These are phyloP conservation scores for Candida argentea DNA, from an alignment of 805 yeast genomes.

Conservation along the genomic window DNA sequence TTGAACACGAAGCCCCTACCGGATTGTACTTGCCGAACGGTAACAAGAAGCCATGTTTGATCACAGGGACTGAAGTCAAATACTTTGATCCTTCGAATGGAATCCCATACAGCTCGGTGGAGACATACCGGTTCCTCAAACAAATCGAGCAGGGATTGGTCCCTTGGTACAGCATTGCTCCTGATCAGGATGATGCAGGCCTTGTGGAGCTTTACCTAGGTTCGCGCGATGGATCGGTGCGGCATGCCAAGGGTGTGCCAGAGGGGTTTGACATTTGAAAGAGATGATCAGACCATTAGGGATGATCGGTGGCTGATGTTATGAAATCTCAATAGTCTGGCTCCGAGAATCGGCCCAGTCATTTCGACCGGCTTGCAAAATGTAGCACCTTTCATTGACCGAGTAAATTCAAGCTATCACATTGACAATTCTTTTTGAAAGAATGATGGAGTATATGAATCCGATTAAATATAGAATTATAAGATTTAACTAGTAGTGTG, in stretches of 20 bases:
- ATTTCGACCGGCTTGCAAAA: too few relatives aligned
- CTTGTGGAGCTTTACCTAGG: constrained; percentile 33
- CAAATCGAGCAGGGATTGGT: constrained; percentile 36
- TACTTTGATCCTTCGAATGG: constrained; percentile 86
- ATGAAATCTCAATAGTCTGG: too few relatives aligned
- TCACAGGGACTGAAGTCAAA: constrained; percentile 69
- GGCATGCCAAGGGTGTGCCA: constrained; percentile 81
- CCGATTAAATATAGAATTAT: neutral
- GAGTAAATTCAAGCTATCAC: neutral
- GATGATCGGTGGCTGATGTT: neutral
- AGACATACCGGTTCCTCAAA: constrained; percentile 60
- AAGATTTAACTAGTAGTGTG: constrained; percentile 26
- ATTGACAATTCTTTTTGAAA: constrained; percentile 1
- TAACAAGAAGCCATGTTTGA: constrained; percentile 54
- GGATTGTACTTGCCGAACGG: constrained; percentile 68
- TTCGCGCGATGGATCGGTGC: constrained; percentile 41
- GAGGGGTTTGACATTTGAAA: constrained; percentile 55
- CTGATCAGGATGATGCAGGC: constrained; percentile 46
- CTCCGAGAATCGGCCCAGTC: too few relatives aligned
- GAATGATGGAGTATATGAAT: constrained; percentile 2
- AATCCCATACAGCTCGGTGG: constrained; percentile 76
- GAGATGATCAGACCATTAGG: constrained; percentile 7
- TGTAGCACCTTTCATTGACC: too few relatives aligned
- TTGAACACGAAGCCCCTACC: constrained; percentile 62
- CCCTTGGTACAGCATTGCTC: constrained; percentile 42